Conservation (phyloP, 2,329 filamentous ascomycete species). For the Elsinoe batatas region DNA sequence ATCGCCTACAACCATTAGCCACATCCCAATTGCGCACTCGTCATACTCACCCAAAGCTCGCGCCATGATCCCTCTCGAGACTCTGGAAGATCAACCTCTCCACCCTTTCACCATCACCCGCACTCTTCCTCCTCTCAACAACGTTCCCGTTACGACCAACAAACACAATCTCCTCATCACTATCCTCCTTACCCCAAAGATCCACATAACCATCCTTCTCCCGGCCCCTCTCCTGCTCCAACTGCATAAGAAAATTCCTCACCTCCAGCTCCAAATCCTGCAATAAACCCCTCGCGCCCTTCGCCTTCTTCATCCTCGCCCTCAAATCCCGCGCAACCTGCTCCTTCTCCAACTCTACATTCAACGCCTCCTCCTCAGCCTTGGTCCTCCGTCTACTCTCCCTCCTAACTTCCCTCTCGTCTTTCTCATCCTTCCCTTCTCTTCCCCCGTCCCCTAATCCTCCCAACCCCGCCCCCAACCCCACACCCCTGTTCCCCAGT, state of each 20-base stretch:
- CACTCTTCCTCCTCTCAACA: conserved; percentile 46
- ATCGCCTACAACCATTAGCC: conserved; percentile 50
- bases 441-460: conserved; percentile 59
- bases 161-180: conserved; percentile 85
- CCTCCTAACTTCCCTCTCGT: conserved; percentile 44
- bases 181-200: conserved; percentile 45
- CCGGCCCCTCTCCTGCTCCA: conserved; percentile 44
- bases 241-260: conserved; percentile 58
- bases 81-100: conserved; percentile 74
- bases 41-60: conserved; percentile 65
- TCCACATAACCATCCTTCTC: conserved; percentile 38
- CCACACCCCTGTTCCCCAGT: neutral
- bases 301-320: conserved; percentile 67
- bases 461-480: conserved; percentile 18
- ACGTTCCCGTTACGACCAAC: conserved; percentile 60
- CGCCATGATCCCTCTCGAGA: conserved; percentile 61
- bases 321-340: conserved; percentile 69
- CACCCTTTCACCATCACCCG: conserved; percentile 46
- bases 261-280: conserved; percentile 80
- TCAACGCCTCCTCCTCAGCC: conserved; percentile 47
- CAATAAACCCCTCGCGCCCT: conserved; percentile 68
- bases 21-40: neutral
- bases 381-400: conserved; percentile 75
- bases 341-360: conserved; percentile 26
- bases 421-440: conserved; percentile 25